Evolutionary conservation across 225 moss, liverwort and hornwort species (phyloP).

Genomic region (Antitrichia curtipendula): DNA sequence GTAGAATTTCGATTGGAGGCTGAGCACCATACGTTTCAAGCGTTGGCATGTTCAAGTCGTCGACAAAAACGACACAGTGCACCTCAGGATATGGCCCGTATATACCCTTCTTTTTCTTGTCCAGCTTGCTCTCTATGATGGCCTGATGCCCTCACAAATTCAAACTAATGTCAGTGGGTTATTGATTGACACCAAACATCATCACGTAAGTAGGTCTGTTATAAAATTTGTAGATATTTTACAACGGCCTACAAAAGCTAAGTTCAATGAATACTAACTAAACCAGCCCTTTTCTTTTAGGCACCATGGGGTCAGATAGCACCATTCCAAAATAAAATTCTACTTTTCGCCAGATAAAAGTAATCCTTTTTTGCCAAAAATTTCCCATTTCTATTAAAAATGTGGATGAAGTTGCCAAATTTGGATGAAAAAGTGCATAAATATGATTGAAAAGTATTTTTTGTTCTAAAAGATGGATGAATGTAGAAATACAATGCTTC

Average conservation of each 20-base stretch:
- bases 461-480: too few relatives aligned
- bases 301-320: too few relatives aligned
- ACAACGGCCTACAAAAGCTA: background rate
- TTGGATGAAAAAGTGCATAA: too few relatives aligned
- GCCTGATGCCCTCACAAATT: slow-evolving; percentile 4
- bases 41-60: slow-evolving; percentile 76
- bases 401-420: too few relatives aligned
- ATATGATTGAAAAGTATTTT: too few relatives aligned
- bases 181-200: background rate
- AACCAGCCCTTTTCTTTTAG: too few relatives aligned
- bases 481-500: too few relatives aligned
- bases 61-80: slow-evolving; percentile 64
- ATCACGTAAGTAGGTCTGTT: background rate
- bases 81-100: slow-evolving; percentile 60
- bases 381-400: too few relatives aligned
- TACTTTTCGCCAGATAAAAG: too few relatives aligned
- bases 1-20: slow-evolving; percentile 74
- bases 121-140: slow-evolving; percentile 74
- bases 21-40: slow-evolving; percentile 82
- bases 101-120: slow-evolving; percentile 49
- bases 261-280: background rate
- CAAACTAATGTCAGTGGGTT: background rate
- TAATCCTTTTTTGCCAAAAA: too few relatives aligned
- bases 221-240: too few relatives aligned
- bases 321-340: too few relatives aligned